These are phyloP conservation scores for Daldinia childiae DNA, from an alignment of 495 filamentous ascomycete genomes.

Conservation along the genomic window DNA sequence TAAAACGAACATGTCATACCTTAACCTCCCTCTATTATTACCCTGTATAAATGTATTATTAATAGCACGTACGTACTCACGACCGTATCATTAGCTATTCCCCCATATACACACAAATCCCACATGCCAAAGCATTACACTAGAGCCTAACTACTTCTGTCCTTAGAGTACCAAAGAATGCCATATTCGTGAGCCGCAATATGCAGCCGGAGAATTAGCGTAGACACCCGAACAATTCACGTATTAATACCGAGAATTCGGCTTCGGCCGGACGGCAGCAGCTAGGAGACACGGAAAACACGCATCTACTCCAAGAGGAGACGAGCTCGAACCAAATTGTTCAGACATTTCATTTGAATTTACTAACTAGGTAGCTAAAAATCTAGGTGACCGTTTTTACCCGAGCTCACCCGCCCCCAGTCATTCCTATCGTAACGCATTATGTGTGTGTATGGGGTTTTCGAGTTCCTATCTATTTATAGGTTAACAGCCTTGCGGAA, in stretches of 20 bases:
- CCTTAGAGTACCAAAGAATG: not conserved
- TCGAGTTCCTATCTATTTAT: conserved; percentile 58
- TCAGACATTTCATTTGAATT: conserved; percentile 33
- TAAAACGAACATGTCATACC: no score
- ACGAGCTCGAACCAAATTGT: not conserved
- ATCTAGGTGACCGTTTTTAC: conserved; percentile 46
- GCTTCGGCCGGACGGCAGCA: conserved; percentile 21
- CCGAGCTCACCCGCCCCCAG: conserved; percentile 43
- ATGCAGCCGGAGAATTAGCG: conserved; percentile 29
- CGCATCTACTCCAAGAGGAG: not conserved
- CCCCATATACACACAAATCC: not conserved
- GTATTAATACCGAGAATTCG: conserved; percentile 31
- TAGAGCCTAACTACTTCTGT: not conserved
- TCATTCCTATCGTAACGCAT: conserved; percentile 44
- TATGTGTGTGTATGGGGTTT: conserved; percentile 29
- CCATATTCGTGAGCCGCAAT: not conserved
- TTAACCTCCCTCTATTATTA: no score
- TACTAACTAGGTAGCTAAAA: conserved; percentile 31
- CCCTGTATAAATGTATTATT: no score
- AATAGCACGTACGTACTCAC: not conserved
- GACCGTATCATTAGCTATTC: not conserved
- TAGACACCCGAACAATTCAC: conserved; percentile 31
- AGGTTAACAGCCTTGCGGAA: conserved; percentile 91
- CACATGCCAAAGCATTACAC: not conserved
- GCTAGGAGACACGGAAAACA: not conserved